These are phyloP conservation scores for Trypanosoma lewisi DNA, from an alignment of 208 protist species.

Conservation along the genomic window DNA sequence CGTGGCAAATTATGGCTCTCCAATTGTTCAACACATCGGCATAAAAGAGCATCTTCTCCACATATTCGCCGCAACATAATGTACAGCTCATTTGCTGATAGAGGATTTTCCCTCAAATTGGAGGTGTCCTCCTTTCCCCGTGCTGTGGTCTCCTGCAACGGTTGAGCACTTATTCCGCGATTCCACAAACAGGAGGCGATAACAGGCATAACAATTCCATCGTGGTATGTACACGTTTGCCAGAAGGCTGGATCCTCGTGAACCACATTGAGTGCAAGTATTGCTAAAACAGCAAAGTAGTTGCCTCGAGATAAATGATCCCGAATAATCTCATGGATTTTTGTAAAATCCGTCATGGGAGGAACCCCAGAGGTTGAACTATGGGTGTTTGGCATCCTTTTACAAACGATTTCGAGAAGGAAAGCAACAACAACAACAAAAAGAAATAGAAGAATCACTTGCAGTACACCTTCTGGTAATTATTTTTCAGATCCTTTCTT, in stretches of 20 bases:
- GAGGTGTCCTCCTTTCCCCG: not conserved
- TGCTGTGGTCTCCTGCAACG: not conserved
- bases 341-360: slow-evolving; percentile 34
- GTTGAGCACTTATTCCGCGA: slow-evolving; percentile 1
- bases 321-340: slow-evolving; percentile 61
- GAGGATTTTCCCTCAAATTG: not conserved
- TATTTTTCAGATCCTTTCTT: no score
- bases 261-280: slow-evolving; percentile 41
- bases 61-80: slow-evolving; percentile 10
- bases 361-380: not conserved
- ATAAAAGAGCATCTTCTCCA: slow-evolving; percentile 6
- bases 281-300: slow-evolving; percentile 34
- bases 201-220: slow-evolving; percentile 49
- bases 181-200: slow-evolving; percentile 29
- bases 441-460: slow-evolving; percentile 1
- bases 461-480: no score
- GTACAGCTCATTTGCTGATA: slow-evolving; percentile 14
- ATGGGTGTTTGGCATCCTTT: not conserved
- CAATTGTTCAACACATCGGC: slow-evolving; percentile 11
- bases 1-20: no score
- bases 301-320: slow-evolving; percentile 46
- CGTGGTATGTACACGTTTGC: slow-evolving; percentile 68
- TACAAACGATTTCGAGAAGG: not conserved
- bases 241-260: slow-evolving; percentile 56
- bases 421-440: not conserved